A percentile compares a stretch with the other conserved stretches of the same genome.
These are phyloP conservation scores for Hymenoscyphus fraxineus DNA, from an alignment of 2,329 filamentous ascomycete genomes.

Conservation along the genomic window DNA sequence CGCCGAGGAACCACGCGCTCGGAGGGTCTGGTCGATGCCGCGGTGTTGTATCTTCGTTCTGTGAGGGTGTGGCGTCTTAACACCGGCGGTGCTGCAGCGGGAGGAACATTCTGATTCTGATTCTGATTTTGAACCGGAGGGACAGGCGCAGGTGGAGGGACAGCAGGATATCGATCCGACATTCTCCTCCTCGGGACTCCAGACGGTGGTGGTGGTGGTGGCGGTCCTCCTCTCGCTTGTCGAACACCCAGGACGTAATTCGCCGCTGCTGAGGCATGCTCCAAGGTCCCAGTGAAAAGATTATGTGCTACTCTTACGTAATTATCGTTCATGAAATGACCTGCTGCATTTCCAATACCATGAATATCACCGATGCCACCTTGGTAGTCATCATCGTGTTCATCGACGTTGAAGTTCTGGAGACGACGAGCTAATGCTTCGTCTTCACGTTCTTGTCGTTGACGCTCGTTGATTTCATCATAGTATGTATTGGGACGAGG, in stretches of 20 bases:
- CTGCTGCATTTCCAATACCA: constrained; percentile 49
- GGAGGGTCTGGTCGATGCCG: constrained; percentile 15
- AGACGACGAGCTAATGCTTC: constrained; percentile 49
- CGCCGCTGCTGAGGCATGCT: constrained; percentile 34
- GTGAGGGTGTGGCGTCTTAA: constrained; percentile 28
- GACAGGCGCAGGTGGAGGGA: background rate
- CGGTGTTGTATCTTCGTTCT: constrained; percentile 25
- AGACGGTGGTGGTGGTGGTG: constrained; percentile 13
- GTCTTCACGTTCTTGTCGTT: constrained; percentile 43
- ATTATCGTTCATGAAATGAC: constrained; percentile 60
- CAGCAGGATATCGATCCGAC: constrained; percentile 23
- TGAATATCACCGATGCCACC: constrained; percentile 42
- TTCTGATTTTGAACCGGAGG: background rate
- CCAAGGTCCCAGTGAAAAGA: constrained; percentile 34
- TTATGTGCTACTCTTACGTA: constrained; percentile 42
- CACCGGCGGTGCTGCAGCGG: constrained; percentile 21
- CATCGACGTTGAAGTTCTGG: constrained; percentile 40
- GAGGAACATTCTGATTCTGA: background rate
- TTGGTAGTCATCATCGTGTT: constrained; percentile 37
- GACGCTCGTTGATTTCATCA: constrained; percentile 37
- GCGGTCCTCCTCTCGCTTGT: constrained; percentile 22
- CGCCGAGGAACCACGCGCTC: constrained; percentile 29
- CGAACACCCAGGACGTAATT: constrained; percentile 32
- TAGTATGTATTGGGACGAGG: constrained; percentile 31
- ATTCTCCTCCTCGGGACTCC: constrained; percentile 15